phyloP scores from a whole-genome alignment of 2,329 filamentous ascomycete genomes.

The Penicillium verrucosum region DNA sequence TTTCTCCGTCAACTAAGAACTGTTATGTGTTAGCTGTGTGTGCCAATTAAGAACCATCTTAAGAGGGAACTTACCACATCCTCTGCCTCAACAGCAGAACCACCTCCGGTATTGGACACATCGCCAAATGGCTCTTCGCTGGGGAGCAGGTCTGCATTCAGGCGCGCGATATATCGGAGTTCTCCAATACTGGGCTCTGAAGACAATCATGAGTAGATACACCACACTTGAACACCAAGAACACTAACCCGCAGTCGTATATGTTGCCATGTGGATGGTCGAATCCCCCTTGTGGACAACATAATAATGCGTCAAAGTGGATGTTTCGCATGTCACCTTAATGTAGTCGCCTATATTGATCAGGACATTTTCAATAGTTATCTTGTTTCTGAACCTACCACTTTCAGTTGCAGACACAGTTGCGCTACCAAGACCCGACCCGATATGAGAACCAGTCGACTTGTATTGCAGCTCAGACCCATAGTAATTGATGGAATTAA shows the following conservation, averaged over 20 bases:
- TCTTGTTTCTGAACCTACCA: slow-evolving; percentile 16
- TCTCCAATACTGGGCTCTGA: slow-evolving; percentile 56
- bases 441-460: slow-evolving; percentile 54
- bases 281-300: slow-evolving; percentile 60
- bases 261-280: slow-evolving; percentile 60
- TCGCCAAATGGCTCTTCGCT: slow-evolving; percentile 54
- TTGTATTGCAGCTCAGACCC: slow-evolving; percentile 58
- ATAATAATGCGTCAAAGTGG: slow-evolving; percentile 63
- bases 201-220: background rate
- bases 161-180: slow-evolving; percentile 62
- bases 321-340: slow-evolving; percentile 60
- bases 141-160: slow-evolving; percentile 52
- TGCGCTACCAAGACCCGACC: slow-evolving; percentile 57
- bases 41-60: background rate
- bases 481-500: slow-evolving; percentile 61
- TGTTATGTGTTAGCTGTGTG: slow-evolving; percentile 5
- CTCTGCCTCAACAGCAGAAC: slow-evolving; percentile 56
- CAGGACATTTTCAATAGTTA: background rate
- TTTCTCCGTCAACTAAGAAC: slow-evolving; percentile 60
- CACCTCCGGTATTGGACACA: slow-evolving; percentile 55
- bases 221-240: slow-evolving; percentile 1
- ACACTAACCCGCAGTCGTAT: slow-evolving; percentile 50
- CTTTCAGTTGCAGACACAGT: slow-evolving; percentile 51
- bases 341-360: slow-evolving; percentile 45
- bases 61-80: slow-evolving; percentile 42